A percentile compares a stretch with the other conserved stretches of the same genome.
Conservation (phyloP, 805 yeast genomes). For the Candida ipomoeae region DNA sequence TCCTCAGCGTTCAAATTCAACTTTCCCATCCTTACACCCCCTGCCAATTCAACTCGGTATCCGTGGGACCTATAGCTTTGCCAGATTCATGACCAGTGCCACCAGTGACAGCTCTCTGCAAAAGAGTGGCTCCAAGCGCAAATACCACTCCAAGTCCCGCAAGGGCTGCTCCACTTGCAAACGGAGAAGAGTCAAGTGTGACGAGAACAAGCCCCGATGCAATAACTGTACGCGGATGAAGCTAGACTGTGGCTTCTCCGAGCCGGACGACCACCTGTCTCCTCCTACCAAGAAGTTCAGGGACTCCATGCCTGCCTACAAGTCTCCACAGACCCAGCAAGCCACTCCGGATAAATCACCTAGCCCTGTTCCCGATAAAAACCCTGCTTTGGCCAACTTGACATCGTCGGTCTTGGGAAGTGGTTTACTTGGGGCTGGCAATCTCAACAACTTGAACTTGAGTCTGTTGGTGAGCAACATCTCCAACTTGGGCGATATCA, state of each 20-base stretch:
- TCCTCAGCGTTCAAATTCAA: constrained; percentile 1
- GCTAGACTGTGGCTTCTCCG: constrained; percentile 63
- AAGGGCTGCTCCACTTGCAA: constrained; percentile 90
- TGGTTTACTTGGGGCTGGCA: constrained; percentile 28
- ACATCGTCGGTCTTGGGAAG: constrained; percentile 10
- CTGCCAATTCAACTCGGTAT: constrained; percentile 6
- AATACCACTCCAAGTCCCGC: constrained; percentile 84
- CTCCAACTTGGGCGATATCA: constrained; percentile 33
- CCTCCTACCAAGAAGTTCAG: constrained; percentile 7
- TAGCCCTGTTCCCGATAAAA: constrained; percentile 10
- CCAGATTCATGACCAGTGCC: neutral
- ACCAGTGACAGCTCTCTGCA: neutral
- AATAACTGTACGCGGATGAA: constrained; percentile 76
- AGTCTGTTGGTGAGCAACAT: constrained; percentile 41
- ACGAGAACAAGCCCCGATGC: constrained; percentile 78
- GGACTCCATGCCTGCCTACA: constrained; percentile 4
- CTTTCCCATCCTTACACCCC: neutral
- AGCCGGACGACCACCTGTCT: constrained; percentile 14
- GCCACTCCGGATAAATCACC: constrained; percentile 25
- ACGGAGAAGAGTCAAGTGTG: constrained; percentile 87
- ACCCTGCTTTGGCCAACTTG: neutral
- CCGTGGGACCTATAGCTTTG: neutral
- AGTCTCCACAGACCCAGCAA: constrained; percentile 19
- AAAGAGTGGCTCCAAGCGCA: constrained; percentile 47
- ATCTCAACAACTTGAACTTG: constrained; percentile 38